A percentile compares a stretch with the other conserved stretches of the same genome.
These are phyloP conservation scores for Starmerella davenportii DNA, from an alignment of 805 yeast species.

Conservation along the genomic window DNA sequence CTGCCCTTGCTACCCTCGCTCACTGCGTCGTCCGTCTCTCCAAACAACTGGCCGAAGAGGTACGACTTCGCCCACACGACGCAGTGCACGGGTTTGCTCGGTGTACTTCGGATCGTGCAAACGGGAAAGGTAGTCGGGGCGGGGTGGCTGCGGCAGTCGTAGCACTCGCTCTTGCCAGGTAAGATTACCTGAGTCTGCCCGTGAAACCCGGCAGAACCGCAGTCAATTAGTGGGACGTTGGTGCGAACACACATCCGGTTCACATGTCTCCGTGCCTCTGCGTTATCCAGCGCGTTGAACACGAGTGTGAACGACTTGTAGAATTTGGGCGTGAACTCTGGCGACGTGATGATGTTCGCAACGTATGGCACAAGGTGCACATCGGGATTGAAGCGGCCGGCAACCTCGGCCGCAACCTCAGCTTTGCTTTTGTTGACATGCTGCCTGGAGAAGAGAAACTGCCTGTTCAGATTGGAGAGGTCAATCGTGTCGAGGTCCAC, in stretches of 20 bases:
- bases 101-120: constrained; percentile 92
- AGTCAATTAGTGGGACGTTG: constrained; percentile 64
- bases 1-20: constrained; percentile 35
- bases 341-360: constrained; percentile 66
- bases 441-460: constrained; percentile 71
- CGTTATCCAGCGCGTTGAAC: constrained; percentile 84
- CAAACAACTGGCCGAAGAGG: constrained; percentile 61
- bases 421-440: constrained; percentile 85
- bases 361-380: constrained; percentile 62
- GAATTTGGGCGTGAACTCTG: constrained; percentile 60
- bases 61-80: constrained; percentile 95
- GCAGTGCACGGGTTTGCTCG: constrained; percentile 89
- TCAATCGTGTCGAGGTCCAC: constrained; percentile 93
- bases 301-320: constrained; percentile 56
- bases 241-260: constrained; percentile 64
- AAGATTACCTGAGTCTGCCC: constrained; percentile 90
- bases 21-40: constrained; percentile 33
- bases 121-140: constrained; percentile 87
- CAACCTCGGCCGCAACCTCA: constrained; percentile 67
- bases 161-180: constrained; percentile 67
- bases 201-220: constrained; percentile 86
- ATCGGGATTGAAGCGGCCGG: constrained; percentile 46
- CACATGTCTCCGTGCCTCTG: constrained; percentile 82
- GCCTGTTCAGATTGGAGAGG: constrained; percentile 78
- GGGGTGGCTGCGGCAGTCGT: constrained; percentile 74